Base-by-base conservation (phyloP, 2,329 filamentous ascomycete species). In the Aspergillus transmontanensis region DNA sequence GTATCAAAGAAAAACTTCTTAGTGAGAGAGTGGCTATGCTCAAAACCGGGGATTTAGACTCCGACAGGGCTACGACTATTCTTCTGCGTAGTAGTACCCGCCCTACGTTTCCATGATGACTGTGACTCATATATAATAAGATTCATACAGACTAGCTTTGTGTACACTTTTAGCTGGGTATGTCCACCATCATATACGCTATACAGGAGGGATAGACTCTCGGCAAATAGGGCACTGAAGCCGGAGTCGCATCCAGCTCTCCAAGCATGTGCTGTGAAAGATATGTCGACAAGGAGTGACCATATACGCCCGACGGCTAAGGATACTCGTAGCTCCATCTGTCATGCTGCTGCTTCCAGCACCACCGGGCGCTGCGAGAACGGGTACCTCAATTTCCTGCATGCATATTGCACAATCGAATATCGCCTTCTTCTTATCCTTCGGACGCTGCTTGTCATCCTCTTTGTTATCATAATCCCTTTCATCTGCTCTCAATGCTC, bases 381-480 rank as follows among this genome's bases (percentile, higher is more conserved):
- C 89, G 0, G 93, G 92, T 2, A 98, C 93, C 75, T 97, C 93
- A 21, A 99, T 88, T 53, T 91, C 85, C 78, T 97, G 93, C 79
- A 94, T 91, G 76, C 95, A 99, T 69, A 99, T 97, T 21, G 94
- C 93, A 78, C 95, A 99, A 80, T 98, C 94, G 64, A 96, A 95
- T 1, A 86, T 74, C 45, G 84, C 84, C 71, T 83, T 85, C 76
- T 87, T 84, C 64, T 84, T 85, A 57, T 81, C 81, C 69, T 72
- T 75, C 6, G 66, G 61, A 34, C 73, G 70, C 12, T 73, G 70
- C 46, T 81, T 84, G 60, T 81, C 77, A 65, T 81, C 78, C 56
- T 79, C 78, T 45, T 77, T 76, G n/a, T 66, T 66, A 23, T 74
- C 72, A 45, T 77, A 67, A 50, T 81, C 79, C 41, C 76, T 71